Percentiles rank a stretch among this genome's conserved stretches.
These are phyloP conservation scores for Populus hybrid DNA, from an alignment of 441 rosid genomes.

Conservation along the genomic window DNA sequence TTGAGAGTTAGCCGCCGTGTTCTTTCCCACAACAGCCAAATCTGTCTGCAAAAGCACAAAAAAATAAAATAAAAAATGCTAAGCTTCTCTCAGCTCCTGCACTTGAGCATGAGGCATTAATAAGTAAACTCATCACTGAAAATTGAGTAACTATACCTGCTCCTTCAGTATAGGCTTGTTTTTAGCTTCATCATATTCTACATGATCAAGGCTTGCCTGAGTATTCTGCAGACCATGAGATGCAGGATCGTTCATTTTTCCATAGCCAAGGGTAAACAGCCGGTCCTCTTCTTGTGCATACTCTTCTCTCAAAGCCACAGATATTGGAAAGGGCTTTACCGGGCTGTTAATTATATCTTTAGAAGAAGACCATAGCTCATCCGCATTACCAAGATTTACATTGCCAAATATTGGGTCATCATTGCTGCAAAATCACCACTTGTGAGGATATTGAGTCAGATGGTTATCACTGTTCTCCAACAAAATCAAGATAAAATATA, in stretches of 20 bases:
- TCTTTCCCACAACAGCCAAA: too few relatives aligned
- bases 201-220: conserved; percentile 27
- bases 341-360: conserved; percentile 55
- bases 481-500: too few relatives aligned
- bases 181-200: conserved; percentile 38
- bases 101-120: conserved; percentile 7
- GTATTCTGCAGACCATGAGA: conserved; percentile 40
- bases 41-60: too few relatives aligned
- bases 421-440: conserved; percentile 94
- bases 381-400: conserved; percentile 61
- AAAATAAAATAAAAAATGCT: conserved; percentile 12
- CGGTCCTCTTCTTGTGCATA: conserved; percentile 46
- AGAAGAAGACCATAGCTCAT: conserved; percentile 81
- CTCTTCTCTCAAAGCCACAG: conserved; percentile 55
- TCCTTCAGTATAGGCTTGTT: conserved; percentile 33
- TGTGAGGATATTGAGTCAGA: conserved; percentile 75
- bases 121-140: background rate
- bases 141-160: conserved; percentile 50
- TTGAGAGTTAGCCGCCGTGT: too few relatives aligned
- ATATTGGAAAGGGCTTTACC: conserved; percentile 45
- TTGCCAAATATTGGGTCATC: conserved; percentile 81
- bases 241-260: conserved; percentile 39
- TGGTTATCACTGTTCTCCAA: too few relatives aligned
- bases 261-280: conserved; percentile 36
- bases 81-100: conserved; percentile 5